Evolutionary conservation across 2,329 filamentous ascomycete genomes (phyloP).

Genomic region (Pseudocercospora cruenta): DNA sequence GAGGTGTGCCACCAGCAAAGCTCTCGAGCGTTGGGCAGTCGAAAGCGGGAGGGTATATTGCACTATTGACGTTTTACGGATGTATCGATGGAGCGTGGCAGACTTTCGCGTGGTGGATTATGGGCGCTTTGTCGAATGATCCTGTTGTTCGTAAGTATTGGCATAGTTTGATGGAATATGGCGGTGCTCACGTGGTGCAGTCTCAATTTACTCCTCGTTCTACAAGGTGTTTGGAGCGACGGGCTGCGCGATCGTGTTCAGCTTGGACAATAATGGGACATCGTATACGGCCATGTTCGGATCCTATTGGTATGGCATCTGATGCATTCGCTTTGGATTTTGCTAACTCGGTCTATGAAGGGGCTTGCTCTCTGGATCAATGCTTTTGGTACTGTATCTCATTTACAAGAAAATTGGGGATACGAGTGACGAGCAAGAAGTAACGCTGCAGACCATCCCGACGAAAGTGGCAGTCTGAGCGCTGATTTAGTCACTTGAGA

Average conservation of each 20-base stretch:
- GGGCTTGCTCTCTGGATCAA: slow-evolving; percentile 2
- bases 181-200: not conserved
- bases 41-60: not conserved
- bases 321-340: too few relatives aligned
- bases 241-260: slow-evolving; percentile 8
- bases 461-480: not conserved
- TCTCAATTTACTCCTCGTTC: slow-evolving; percentile 6
- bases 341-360: not conserved
- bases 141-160: not conserved
- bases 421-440: not conserved
- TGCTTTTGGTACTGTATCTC: not conserved
- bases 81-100: slow-evolving; percentile 11
- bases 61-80: slow-evolving; percentile 1
- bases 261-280: not conserved
- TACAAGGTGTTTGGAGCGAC: slow-evolving; percentile 6
- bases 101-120: slow-evolving; percentile 10
- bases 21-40: not conserved
- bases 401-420: slow-evolving; percentile 3
- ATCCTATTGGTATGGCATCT: not conserved
- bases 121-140: slow-evolving; percentile 10
- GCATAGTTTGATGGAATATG: not conserved
- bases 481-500: too few relatives aligned
- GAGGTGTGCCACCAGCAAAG: slow-evolving; percentile 4
- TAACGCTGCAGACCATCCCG: not conserved
- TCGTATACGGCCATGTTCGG: not conserved